phyloP scores from a whole-genome alignment of 164 flowering plant genomes.

The Malania oleifera region DNA sequence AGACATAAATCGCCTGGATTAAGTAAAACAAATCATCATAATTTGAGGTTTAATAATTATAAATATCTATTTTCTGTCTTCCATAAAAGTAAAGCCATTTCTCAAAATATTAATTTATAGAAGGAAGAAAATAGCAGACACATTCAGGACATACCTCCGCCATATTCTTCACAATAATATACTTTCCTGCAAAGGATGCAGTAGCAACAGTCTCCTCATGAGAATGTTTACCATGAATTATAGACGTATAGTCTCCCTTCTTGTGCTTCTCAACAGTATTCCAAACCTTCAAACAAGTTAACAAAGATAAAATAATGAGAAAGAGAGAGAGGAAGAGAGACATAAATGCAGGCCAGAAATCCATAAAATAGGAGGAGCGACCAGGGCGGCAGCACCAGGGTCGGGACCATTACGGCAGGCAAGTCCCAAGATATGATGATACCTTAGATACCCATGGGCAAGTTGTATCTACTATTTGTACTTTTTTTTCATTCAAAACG shows the following conservation, averaged over 20 bases:
- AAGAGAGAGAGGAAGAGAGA: not conserved
- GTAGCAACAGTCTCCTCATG: constrained; percentile 97
- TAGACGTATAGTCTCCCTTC: constrained; percentile 88
- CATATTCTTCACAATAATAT: constrained; percentile 86
- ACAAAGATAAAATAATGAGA: not conserved
- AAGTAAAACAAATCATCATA: constrained; percentile 1
- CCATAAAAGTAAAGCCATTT: not conserved
- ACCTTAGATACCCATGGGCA: constrained; percentile 99
- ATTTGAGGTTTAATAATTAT: not conserved
- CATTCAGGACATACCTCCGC: constrained; percentile 49
- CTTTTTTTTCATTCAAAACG: constrained; percentile 63
- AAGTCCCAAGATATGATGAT: constrained; percentile 13
- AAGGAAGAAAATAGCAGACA: not conserved
- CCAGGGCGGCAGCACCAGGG: not conserved
- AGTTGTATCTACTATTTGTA: constrained; percentile 96
- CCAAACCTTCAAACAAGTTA: constrained; percentile 64
- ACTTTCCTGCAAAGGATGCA: constrained; percentile 94
- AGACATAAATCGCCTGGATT: constrained; percentile 79
- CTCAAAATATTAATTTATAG: not conserved
- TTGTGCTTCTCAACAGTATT: constrained; percentile 92
- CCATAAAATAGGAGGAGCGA: not conserved
- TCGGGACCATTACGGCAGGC: not conserved
- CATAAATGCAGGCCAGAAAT: not conserved
- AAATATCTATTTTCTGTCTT: not conserved
- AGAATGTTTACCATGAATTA: constrained; percentile 90